Conservation (phyloP, 306 rosid genomes). For the Delonix regia region DNA sequence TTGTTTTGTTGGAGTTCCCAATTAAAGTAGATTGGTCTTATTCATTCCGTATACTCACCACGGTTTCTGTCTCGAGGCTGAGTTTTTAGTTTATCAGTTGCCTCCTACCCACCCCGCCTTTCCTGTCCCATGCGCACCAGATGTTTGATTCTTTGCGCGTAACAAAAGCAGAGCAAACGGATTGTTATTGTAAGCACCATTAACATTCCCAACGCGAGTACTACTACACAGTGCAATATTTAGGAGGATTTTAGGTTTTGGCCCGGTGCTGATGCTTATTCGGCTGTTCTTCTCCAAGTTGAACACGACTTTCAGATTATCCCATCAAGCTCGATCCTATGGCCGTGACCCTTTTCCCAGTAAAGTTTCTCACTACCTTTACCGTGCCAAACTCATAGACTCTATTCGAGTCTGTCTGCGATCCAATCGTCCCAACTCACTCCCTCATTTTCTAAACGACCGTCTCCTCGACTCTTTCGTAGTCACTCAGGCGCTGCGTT, state of each 20-base stretch:
- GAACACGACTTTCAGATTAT: slow-evolving; percentile 34
- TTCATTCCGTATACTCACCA: no score
- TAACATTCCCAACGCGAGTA: background rate
- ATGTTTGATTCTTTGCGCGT: slow-evolving; percentile 47
- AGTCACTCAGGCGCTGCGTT: slow-evolving; percentile 68
- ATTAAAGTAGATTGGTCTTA: no score
- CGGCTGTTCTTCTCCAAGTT: slow-evolving; percentile 31
- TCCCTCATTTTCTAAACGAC: slow-evolving; percentile 47
- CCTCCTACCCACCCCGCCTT: no score
- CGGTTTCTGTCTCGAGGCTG: background rate
- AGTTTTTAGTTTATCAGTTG: background rate
- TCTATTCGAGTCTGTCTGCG: slow-evolving; percentile 76
- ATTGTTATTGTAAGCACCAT: background rate
- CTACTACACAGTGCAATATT: background rate
- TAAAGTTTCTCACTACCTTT: slow-evolving; percentile 68
- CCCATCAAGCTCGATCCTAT: slow-evolving; percentile 53
- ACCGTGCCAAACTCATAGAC: slow-evolving; percentile 79
- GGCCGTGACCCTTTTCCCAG: slow-evolving; percentile 66
- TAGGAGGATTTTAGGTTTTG: background rate
- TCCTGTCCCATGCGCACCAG: slow-evolving; percentile 24
- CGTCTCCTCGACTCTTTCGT: slow-evolving; percentile 69
- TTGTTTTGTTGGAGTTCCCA: no score
- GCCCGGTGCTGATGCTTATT: slow-evolving; percentile 35
- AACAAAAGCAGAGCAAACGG: slow-evolving; percentile 9
- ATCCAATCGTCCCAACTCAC: slow-evolving; percentile 48